These are phyloP conservation scores for Cutaneotrichosporon arboriforme DNA, from an alignment of 1,284 basidiomycete genomes.

Conservation along the genomic window DNA sequence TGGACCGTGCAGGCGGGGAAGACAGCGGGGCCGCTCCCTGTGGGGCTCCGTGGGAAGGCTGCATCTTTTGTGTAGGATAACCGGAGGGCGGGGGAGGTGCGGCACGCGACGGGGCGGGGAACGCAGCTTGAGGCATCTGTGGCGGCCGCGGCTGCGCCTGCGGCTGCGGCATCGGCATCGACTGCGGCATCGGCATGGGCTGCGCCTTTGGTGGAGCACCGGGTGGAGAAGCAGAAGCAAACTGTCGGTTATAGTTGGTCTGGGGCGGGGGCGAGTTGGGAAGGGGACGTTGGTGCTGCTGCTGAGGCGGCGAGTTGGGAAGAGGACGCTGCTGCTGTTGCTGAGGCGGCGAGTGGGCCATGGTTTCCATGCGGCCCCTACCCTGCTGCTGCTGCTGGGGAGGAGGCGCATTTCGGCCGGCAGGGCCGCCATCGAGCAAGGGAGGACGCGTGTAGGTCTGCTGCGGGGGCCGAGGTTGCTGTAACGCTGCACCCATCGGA, in stretches of 20 bases:
- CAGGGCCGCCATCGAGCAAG: conserved; percentile 7
- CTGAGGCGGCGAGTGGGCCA: background rate
- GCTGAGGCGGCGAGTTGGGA: background rate
- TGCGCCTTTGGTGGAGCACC: too few relatives aligned
- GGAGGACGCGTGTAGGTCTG: conserved; percentile 18
- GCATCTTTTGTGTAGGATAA: too few relatives aligned
- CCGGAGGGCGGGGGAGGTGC: background rate
- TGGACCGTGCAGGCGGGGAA: too few relatives aligned
- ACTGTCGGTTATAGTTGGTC: too few relatives aligned
- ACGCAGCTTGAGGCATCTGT: background rate
- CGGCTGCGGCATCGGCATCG: background rate
- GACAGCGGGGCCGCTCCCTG: too few relatives aligned
- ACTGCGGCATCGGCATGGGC: background rate
- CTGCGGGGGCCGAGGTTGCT: background rate
- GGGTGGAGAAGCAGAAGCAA: too few relatives aligned
- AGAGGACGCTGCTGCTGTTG: background rate
- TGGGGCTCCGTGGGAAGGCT: too few relatives aligned
- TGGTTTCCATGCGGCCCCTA: background rate
- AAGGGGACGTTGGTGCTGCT: background rate
- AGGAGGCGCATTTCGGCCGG: background rate
- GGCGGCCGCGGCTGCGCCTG: background rate
- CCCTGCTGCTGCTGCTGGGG: too few relatives aligned
- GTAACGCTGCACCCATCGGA: background rate
- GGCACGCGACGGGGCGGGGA: background rate
- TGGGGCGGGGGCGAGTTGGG: background rate